Evolutionary conservation across 139 green algal species (phyloP), one percentile per base, ranked within the genome.

Genomic region (Nannochloris sp.): DNA sequence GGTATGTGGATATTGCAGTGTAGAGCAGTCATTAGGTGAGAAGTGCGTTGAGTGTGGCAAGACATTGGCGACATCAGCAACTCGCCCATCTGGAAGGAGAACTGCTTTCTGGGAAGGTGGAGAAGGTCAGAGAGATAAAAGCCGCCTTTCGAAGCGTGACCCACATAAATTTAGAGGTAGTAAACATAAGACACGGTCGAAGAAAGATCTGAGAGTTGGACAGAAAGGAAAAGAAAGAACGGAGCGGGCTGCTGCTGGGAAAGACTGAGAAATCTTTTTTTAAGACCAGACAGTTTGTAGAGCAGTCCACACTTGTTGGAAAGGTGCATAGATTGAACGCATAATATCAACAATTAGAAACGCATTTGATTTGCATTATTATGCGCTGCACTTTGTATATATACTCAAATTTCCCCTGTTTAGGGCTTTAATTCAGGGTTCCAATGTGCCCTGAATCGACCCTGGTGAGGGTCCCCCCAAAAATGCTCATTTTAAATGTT

Each of bases 101-200:
- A 83, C 72, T 6, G 45, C 66, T 4, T 70, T 73, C 19, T 85
- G 79, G 77, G 77, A 85, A 69, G 79, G 71, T 3, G 69, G 77
- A 23, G 48, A 64, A 42, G 76, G 60, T 7, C 42, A 64, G 27
- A 61, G 68, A 56, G 36, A 44, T 23, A 44, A 35, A 15, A 39
- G 19, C 3, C 19, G 47, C 9, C 19, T 70, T 2, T 37, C 6
- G 13, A 13, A 30, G 12, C 61, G 47, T 10, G 63, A 70, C 4
- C 47, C 47, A 8, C 63, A 60, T 34, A 70, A 70, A 32, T 63
- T 31, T 30, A n/a, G 59, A n/a, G 32, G 36, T 9, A 46, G 23
- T 13, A 61, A 44, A 6, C n/a, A 29, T 27, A 75, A 75, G 48
- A 75, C 68, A 9, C n/a, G 19, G 2, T 45, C 19, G 14, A 32